Percentiles rank a stretch among this genome's conserved stretches.
Conservation (phyloP, 2,329 filamentous ascomycete species). For the Fusarium annulatum region DNA sequence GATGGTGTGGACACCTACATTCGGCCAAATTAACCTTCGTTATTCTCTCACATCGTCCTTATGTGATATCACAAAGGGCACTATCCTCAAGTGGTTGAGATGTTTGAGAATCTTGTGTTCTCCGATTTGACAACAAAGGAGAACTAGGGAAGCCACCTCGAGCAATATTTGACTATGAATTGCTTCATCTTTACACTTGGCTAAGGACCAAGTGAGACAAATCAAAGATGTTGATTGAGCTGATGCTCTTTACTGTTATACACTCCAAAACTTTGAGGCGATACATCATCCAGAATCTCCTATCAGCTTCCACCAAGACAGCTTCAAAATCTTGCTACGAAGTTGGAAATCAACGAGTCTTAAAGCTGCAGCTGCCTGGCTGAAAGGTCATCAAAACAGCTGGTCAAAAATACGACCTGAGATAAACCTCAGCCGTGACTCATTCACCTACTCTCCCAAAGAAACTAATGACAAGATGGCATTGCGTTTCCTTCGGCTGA, state of each 20-base stretch:
- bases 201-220: fast-evolving
- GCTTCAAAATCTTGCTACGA: background rate
- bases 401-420: no score
- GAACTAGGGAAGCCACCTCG: background rate
- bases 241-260: fast-evolving
- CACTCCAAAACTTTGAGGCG: no score
- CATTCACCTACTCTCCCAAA: no score
- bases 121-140: no score
- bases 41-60: background rate
- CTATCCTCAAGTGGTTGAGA: background rate
- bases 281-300: background rate
- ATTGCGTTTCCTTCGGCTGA: no score
- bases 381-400: no score
- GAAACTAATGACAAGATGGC: no score
- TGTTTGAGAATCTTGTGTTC: fast-evolving
- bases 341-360: background rate
- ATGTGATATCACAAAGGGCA: background rate
- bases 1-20: fast-evolving
- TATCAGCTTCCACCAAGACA: no score
- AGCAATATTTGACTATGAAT: background rate
- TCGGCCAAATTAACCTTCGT: background rate
- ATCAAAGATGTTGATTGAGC: fast-evolving
- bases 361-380: background rate
- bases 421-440: background rate
- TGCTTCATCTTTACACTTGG: background rate